Percentiles rank a stretch among this genome's conserved stretches.
Evolutionary conservation across 768 basidiomycete species (phyloP).

Genomic region (Astraeus odoratus): DNA sequence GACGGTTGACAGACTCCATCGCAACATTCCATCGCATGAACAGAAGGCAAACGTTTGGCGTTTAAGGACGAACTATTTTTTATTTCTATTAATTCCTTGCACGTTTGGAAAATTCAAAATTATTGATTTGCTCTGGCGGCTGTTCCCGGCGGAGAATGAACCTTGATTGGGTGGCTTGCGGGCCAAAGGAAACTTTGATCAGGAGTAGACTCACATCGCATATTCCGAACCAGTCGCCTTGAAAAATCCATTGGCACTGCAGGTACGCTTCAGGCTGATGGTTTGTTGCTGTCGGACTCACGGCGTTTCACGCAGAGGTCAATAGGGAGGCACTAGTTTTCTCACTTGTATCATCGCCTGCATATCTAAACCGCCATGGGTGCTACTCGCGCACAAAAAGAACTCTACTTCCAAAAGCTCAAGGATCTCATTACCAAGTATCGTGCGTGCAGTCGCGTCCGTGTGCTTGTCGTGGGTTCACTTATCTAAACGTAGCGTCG

Average conservation of each 20-base stretch:
- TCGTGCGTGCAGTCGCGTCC: conserved; percentile 45
- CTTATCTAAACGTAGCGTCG: conserved; percentile 53
- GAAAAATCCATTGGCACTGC: conserved; percentile 92
- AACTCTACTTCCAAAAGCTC: conserved; percentile 87
- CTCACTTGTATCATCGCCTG: conserved; percentile 17
- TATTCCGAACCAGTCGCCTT: conserved; percentile 60
- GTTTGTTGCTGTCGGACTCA: conserved; percentile 4
- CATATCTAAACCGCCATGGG: conserved; percentile 54
- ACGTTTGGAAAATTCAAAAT: conserved; percentile 3
- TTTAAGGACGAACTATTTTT: conserved; percentile 3
- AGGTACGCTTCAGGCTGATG: conserved; percentile 37
- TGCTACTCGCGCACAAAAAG: conserved; percentile 85
- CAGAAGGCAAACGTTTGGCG: background rate
- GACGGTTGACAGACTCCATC: conserved; percentile 57
- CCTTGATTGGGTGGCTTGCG: conserved; percentile 23
- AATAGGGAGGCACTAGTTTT: conserved; percentile 82
- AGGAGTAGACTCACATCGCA: conserved; percentile 2
- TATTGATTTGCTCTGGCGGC: conserved; percentile 4
- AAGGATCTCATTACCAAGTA: conserved; percentile 87
- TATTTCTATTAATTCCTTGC: too few relatives aligned
- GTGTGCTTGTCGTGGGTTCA: background rate
- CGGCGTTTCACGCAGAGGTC: conserved; percentile 60
- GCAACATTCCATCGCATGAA: conserved; percentile 74
- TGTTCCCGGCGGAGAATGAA: conserved; percentile 19
- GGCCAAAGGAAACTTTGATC: too few relatives aligned